Percentiles rank a stretch among this genome's conserved stretches.
Conservation (phyloP, 805 yeast genomes). For the Sungouiella blattae region DNA sequence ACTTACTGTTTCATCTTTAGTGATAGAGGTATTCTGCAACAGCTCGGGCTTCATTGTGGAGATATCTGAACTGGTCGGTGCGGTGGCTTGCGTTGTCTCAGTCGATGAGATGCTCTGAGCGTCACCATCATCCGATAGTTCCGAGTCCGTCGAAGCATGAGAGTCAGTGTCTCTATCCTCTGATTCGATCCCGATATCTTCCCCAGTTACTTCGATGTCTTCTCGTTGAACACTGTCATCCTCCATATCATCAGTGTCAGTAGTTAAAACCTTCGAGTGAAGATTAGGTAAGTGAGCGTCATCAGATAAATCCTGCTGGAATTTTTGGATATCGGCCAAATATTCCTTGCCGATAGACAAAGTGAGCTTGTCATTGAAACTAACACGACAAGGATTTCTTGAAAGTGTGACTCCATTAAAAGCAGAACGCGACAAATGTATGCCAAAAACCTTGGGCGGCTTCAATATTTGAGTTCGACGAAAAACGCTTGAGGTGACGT, state of each 20-base stretch:
- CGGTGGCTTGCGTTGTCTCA: constrained; percentile 1
- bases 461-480: constrained; percentile 59
- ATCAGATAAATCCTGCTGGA: constrained; percentile 21
- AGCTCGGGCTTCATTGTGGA: constrained; percentile 14
- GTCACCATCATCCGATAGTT: constrained; percentile 8
- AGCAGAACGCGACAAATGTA: constrained; percentile 86
- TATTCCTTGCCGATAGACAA: constrained; percentile 46
- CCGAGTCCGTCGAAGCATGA: constrained; percentile 2
- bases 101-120: constrained; percentile 8
- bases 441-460: constrained; percentile 67
- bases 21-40: constrained; percentile 35
- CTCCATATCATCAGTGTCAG: constrained; percentile 26
- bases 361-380: constrained; percentile 54
- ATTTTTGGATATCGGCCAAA: constrained; percentile 32
- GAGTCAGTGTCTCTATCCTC: constrained; percentile 6
- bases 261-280: constrained; percentile 18
- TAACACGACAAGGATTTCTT: constrained; percentile 72
- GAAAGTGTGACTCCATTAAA: constrained; percentile 63
- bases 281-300: constrained; percentile 15
- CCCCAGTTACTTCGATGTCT: constrained; percentile 35
- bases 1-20: constrained; percentile 34
- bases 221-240: constrained; percentile 34
- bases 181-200: constrained; percentile 27
- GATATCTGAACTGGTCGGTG: constrained; percentile 6
- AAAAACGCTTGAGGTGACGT: constrained; percentile 60